phyloP scores from a whole-genome alignment of 495 filamentous ascomycete species.

The Penicillium verhagenii region DNA sequence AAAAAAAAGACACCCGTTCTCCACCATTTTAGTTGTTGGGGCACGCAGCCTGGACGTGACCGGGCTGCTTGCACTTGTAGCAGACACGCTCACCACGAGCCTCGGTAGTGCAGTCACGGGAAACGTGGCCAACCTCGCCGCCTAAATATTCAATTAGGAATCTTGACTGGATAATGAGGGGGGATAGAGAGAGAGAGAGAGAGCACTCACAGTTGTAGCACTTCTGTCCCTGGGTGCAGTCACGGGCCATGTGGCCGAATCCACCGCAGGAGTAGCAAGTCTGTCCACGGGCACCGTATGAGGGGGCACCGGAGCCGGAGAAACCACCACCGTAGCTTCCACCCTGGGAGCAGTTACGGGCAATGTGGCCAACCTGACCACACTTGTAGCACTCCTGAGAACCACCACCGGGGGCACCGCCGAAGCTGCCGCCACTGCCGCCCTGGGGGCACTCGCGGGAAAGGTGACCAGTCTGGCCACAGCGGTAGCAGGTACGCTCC shows the following conservation, averaged over 20 bases:
- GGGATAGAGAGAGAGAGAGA: neutral
- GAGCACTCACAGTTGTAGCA: constrained; percentile 90
- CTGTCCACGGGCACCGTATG: constrained; percentile 59
- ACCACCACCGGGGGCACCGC: constrained; percentile 43
- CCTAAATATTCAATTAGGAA: constrained; percentile 33
- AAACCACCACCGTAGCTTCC: constrained; percentile 46
- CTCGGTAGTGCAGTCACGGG: constrained; percentile 92
- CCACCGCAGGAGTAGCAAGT: constrained; percentile 98
- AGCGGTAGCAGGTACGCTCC: constrained; percentile 97
- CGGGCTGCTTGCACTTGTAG: constrained; percentile 99
- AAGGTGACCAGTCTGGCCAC: constrained; percentile 84
- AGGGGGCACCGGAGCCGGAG: constrained; percentile 43
- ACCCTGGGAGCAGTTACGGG: constrained; percentile 85
- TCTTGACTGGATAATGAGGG: neutral
- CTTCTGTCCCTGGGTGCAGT: constrained; percentile 98
- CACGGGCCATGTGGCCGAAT: constrained; percentile 93
- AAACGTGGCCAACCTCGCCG: constrained; percentile 90
- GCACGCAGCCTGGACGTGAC: constrained; percentile 92
- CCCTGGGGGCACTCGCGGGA: constrained; percentile 83
- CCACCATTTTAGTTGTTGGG: constrained; percentile 56
- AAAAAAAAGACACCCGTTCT: constrained; percentile 11
- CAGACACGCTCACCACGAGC: constrained; percentile 87
- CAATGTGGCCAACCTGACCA: constrained; percentile 94
- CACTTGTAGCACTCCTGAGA: constrained; percentile 97
- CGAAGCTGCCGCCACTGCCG: constrained; percentile 48